Evolutionary conservation across 1,284 basidiomycete species (phyloP), one percentile per base, ranked within the genome.

Genomic region (Boletus holoroseus): DNA sequence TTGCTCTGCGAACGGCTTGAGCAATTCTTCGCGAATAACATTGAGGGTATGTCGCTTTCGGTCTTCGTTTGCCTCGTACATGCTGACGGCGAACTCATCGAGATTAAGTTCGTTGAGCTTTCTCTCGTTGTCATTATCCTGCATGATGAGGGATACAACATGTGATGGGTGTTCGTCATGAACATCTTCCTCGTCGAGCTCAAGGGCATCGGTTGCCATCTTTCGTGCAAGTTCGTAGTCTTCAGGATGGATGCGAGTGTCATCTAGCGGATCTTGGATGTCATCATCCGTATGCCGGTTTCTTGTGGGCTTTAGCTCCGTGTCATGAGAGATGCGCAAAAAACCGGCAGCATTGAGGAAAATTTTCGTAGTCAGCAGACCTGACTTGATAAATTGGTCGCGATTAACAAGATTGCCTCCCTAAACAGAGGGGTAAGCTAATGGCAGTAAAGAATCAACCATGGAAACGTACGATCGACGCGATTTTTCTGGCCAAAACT

Each of bases 191-290:
- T 94, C 92, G 61, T 97, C 94, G 30, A 93, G 80, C 63, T 97
- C 95, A 22, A 98, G 79, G 7, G 95, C 93, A 68, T 98, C 95
- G 11, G 92, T 91, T 31, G 96, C 95, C 93, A 99, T 98, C 75
- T 99, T 98, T 40, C 93, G 85, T 1, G 96, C 95, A 49, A 98
- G 80, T 62, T 97, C 93, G 68, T 99, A 99, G 71, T 99, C 95
- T 69, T 97, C 94, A 1, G 93, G 93, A 68, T 99, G 96, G 55
- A 99, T 93, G 13, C 96, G 88, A 20, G 95, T 99, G 63, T 87
- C 85, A 67, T 99, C 96, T 40, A 99, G 76, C 4, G 94, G 91
- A 69, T 99, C 95, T 11, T 89, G 85, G 11, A 80, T 76, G 53
- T 84, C 79, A 49, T 87, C 83, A 46, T 87, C 82, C 43, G 83